Evolutionary conservation across 2,329 filamentous ascomycete genomes (phyloP).

Genomic region (Chrysosphaeria jannelii): DNA sequence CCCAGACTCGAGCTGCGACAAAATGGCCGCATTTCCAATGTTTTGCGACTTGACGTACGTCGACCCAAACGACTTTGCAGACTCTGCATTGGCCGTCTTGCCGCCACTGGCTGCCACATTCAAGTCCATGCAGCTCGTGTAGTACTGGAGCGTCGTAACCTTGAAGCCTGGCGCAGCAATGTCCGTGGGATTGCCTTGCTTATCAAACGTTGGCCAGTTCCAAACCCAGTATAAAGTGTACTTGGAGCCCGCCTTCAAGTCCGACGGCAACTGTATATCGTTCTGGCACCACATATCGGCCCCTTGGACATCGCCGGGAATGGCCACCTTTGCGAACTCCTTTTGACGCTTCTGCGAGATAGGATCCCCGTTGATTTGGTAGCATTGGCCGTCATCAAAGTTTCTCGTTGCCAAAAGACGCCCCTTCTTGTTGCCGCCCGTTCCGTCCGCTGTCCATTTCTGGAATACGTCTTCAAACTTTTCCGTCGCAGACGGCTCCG

Average conservation of each 20-base stretch:
- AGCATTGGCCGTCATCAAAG: slow-evolving; percentile 79
- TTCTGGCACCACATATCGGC: slow-evolving; percentile 50
- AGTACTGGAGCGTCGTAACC: slow-evolving; percentile 9
- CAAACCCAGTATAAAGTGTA: slow-evolving; percentile 90
- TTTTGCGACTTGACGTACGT: slow-evolving; percentile 11
- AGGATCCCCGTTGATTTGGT: slow-evolving; percentile 34
- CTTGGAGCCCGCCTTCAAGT: slow-evolving; percentile 26
- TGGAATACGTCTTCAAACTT: slow-evolving; percentile 34
- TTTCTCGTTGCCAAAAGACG: slow-evolving; percentile 44
- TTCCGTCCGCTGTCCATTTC: slow-evolving; percentile 50
- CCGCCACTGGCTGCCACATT: slow-evolving; percentile 1
- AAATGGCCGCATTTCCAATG: slow-evolving; percentile 14
- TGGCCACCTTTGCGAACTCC: slow-evolving; percentile 17
- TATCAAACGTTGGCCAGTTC: slow-evolving; percentile 48
- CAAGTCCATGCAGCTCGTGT: slow-evolving; percentile 16
- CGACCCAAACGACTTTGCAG: slow-evolving; percentile 2
- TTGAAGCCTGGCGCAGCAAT: slow-evolving; percentile 9
- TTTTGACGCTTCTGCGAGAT: slow-evolving; percentile 29
- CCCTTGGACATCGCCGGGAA: slow-evolving; percentile 22
- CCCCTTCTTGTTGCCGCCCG: slow-evolving; percentile 52
- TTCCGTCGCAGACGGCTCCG: slow-evolving; percentile 19
- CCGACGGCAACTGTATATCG: slow-evolving; percentile 42
- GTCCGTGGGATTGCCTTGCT: slow-evolving; percentile 7
- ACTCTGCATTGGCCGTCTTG: slow-evolving; percentile 1
- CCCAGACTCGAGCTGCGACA: slow-evolving; percentile 13